phyloP scores from a whole-genome alignment of 192 early-diverging fungal genomes.

The Rhizoclosmatium globosum region DNA sequence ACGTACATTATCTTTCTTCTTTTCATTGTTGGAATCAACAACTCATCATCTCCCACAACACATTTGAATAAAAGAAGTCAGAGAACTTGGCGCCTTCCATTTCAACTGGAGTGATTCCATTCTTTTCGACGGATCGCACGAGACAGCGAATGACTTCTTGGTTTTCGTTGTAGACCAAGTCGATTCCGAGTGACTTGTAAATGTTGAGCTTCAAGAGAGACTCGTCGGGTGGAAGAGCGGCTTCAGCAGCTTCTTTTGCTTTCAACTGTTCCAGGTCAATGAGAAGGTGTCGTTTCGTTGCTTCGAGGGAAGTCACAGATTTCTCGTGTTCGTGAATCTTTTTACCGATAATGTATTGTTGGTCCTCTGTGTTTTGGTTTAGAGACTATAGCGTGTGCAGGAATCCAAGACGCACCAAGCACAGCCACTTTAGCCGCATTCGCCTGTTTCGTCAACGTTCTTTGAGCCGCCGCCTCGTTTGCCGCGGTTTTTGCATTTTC shows the following conservation, averaged over 20 bases:
- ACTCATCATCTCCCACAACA: slow-evolving; percentile 32
- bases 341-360: slow-evolving; percentile 19
- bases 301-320: slow-evolving; percentile 14
- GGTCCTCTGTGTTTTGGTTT: background rate
- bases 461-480: no score
- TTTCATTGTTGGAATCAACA: background rate
- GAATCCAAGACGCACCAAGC: no score
- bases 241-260: slow-evolving; percentile 4
- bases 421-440: no score
- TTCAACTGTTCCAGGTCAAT: slow-evolving; percentile 15
- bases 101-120: slow-evolving; percentile 19
- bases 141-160: slow-evolving; percentile 6
- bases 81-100: slow-evolving; percentile 22
- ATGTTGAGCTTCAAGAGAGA: slow-evolving; percentile 30
- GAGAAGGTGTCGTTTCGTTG: background rate
- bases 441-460: no score
- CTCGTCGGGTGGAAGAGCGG: slow-evolving; percentile 9
- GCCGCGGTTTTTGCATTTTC: no score
- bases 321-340: slow-evolving; percentile 28
- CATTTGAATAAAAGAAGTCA: slow-evolving; percentile 26
- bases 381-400: no score
- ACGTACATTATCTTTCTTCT: background rate
- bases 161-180: slow-evolving; percentile 22
- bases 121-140: slow-evolving; percentile 25
- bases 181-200: slow-evolving; percentile 29